These are phyloP conservation scores for Ceratocystiopsis minuta DNA, from an alignment of 2,329 filamentous ascomycete genomes.

Conservation along the genomic window DNA sequence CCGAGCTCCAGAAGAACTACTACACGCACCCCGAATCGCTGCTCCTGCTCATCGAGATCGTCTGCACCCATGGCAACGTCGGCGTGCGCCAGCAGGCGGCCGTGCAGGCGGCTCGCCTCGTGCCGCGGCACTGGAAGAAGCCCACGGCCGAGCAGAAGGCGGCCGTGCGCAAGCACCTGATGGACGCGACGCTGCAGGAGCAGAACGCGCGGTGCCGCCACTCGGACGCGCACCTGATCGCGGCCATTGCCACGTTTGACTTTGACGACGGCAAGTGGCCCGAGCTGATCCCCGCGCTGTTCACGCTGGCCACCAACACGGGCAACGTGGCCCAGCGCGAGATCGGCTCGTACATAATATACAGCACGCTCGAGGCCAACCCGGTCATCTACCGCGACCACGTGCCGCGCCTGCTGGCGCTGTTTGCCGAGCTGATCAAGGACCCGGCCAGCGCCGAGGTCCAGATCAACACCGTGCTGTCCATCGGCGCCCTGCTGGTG, in stretches of 20 bases:
- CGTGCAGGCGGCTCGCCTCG: slow-evolving; percentile 71
- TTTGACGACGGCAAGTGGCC: slow-evolving; percentile 73
- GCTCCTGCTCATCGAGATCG: slow-evolving; percentile 70
- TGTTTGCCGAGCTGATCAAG: slow-evolving; percentile 75
- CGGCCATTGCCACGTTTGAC: slow-evolving; percentile 71
- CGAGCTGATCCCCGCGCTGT: slow-evolving; percentile 61
- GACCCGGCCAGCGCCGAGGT: slow-evolving; percentile 86
- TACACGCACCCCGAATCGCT: slow-evolving; percentile 75
- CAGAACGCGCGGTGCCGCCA: slow-evolving; percentile 60
- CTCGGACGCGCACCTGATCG: slow-evolving; percentile 73
- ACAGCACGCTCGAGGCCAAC: slow-evolving; percentile 75
- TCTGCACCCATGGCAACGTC: slow-evolving; percentile 56
- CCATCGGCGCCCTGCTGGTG: slow-evolving; percentile 73
- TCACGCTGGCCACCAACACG: slow-evolving; percentile 59
- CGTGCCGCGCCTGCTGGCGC: slow-evolving; percentile 57
- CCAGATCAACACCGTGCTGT: slow-evolving; percentile 83
- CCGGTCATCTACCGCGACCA: slow-evolving; percentile 72
- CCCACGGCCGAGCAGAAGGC: slow-evolving; percentile 60
- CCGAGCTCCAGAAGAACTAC: slow-evolving; percentile 81
- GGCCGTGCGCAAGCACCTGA: slow-evolving; percentile 61
- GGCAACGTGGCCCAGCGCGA: slow-evolving; percentile 60
- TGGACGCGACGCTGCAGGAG: slow-evolving; percentile 71
- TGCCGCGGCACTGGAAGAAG: slow-evolving; percentile 69
- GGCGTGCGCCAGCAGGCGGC: slow-evolving; percentile 77
- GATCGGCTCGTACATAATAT: slow-evolving; percentile 84